Evolutionary conservation across 371 early-diverging fungal species (phyloP).

Genomic region (Rhizopus delemar): DNA sequence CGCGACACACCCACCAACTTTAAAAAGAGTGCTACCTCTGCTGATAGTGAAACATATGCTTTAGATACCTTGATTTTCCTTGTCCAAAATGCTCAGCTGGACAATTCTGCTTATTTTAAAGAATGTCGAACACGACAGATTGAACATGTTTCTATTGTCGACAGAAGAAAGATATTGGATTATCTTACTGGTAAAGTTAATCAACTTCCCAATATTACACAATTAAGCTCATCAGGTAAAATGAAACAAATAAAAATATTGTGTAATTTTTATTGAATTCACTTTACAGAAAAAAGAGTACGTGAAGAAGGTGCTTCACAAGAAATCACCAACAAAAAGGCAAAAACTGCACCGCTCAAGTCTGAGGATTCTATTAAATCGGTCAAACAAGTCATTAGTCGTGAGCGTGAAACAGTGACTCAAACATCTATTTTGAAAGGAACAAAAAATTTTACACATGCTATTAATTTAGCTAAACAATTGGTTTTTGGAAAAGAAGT

Average conservation of each 20-base stretch:
- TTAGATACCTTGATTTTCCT: conserved; percentile 80
- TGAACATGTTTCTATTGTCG: conserved; percentile 72
- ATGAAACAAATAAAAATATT: neutral
- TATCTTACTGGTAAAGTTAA: conserved; percentile 73
- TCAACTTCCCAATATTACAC: conserved; percentile 46
- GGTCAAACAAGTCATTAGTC: conserved; percentile 41
- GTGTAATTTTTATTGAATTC: neutral
- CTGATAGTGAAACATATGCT: conserved; percentile 63
- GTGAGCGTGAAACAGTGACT: conserved; percentile 49
- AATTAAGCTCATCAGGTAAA: conserved; percentile 13
- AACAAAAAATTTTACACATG: conserved; percentile 36
- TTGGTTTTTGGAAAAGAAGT: conserved; percentile 24
- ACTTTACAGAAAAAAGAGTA: conserved; percentile 30
- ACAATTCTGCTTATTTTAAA: conserved; percentile 74
- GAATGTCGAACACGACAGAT: conserved; percentile 62
- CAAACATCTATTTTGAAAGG: conserved; percentile 47
- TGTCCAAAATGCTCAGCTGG: conserved; percentile 60
- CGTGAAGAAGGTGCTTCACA: conserved; percentile 35
- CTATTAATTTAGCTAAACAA: conserved; percentile 24
- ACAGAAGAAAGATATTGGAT: conserved; percentile 69
- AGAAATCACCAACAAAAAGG: conserved; percentile 39
- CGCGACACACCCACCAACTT: conserved; percentile 63
- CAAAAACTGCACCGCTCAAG: conserved; percentile 26
- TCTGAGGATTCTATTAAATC: conserved; percentile 38
- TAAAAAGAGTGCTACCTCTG: conserved; percentile 49